Conservation (phyloP, 768 basidiomycete species). For the Amanita phalloides region DNA sequence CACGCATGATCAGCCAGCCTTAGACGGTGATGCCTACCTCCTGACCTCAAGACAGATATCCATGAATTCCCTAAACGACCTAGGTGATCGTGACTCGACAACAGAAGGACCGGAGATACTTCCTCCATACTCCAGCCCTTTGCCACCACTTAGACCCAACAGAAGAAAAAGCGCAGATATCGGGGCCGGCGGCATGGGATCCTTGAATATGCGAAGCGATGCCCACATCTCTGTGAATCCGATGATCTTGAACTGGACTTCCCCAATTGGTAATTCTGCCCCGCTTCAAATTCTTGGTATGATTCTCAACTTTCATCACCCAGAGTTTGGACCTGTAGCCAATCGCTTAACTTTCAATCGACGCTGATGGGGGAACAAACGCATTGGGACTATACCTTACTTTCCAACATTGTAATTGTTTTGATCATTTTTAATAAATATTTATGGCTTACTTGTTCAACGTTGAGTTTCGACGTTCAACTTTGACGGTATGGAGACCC, state of each 20-base stretch:
- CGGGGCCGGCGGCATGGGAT: slow-evolving; percentile 22
- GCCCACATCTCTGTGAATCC: slow-evolving; percentile 25
- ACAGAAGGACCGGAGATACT: slow-evolving; percentile 10
- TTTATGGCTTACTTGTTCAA: not conserved
- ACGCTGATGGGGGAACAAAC: not conserved
- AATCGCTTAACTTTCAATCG: not conserved
- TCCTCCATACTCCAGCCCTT: slow-evolving; percentile 6
- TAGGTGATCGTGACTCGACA: not conserved
- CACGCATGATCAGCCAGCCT: not conserved
- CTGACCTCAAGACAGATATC: slow-evolving; percentile 25
- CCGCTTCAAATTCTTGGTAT: not conserved
- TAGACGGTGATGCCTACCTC: slow-evolving; percentile 16
- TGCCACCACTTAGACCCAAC: slow-evolving; percentile 31
- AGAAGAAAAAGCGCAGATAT: slow-evolving; percentile 28
- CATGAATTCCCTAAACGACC: slow-evolving; percentile 7
- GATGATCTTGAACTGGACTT: slow-evolving; percentile 54
- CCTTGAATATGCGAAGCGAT: slow-evolving; percentile 16
- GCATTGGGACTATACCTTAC: not conserved
- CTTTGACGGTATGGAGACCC: not conserved
- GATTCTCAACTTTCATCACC: not conserved
- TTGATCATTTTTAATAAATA: not conserved
- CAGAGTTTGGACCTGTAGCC: not conserved
- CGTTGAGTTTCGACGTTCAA: not conserved
- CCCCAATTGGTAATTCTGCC: slow-evolving; percentile 48
- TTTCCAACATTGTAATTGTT: not conserved